A percentile compares a stretch with the other conserved stretches of the same genome.
Conservation (phyloP, 306 rosid genomes). For the Spatholobus suberectus region DNA sequence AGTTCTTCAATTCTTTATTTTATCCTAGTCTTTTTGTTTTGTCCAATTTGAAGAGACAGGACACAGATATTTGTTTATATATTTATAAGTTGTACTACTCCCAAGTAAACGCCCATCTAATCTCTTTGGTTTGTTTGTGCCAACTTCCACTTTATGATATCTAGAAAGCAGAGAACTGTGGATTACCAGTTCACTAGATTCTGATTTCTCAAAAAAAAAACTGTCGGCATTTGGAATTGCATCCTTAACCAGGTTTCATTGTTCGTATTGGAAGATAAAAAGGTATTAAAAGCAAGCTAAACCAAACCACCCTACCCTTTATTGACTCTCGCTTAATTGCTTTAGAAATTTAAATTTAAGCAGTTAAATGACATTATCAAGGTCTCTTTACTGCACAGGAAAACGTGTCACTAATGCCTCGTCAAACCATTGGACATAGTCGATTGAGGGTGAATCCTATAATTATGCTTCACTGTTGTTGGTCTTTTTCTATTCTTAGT, state of each 20-base stretch:
- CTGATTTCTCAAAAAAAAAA: slow-evolving; percentile 14
- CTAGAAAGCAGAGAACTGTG: slow-evolving; percentile 20
- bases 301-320: background rate
- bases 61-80: background rate
- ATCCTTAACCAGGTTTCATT: slow-evolving; percentile 5
- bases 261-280: background rate
- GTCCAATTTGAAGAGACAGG: background rate
- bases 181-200: slow-evolving; percentile 14
- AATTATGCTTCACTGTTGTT: background rate
- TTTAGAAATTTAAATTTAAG: background rate
- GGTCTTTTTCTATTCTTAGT: background rate
- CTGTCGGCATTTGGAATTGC: slow-evolving; percentile 27
- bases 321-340: slow-evolving; percentile 21
- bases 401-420: background rate
- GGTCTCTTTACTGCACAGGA: background rate
- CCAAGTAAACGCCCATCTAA: slow-evolving; percentile 12
- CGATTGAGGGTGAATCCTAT: background rate
- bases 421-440: background rate
- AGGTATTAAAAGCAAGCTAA: background rate
- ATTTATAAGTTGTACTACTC: background rate
- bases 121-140: background rate
- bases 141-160: slow-evolving; percentile 27
- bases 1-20: background rate
- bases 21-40: background rate
- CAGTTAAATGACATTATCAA: slow-evolving; percentile 1